Evolutionary conservation across 768 basidiomycete genomes (phyloP), one percentile per base, ranked within the genome.

Genomic region (Boletales sp.): DNA sequence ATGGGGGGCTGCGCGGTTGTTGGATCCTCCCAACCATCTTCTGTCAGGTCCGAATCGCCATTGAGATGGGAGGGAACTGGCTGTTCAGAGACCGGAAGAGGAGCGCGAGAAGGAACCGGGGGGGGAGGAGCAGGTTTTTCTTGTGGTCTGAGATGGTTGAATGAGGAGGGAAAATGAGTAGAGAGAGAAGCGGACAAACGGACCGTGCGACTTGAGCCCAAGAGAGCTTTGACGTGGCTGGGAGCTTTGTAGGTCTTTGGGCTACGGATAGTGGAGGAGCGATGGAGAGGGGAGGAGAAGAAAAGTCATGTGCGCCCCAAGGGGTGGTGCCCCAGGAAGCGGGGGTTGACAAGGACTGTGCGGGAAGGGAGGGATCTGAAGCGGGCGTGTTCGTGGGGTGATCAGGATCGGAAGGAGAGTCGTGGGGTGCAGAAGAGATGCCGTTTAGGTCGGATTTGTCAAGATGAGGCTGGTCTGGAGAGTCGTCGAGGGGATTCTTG

Each of bases 131-230:
- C 57, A 13, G 78, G 77, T 65, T 87, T 89, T 63, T 87, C 85
- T 57, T 86, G 82, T 19, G 79, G 77, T 47, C 85, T 88, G 54
- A 34, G 4, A 21, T 21, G 21, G 21, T 21, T 21, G 19, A 41
- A 44, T 31, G 25, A 21, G n/a, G 11, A 2, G 43, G 46, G 19
- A 57, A 49, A 40, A 21, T 30, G 5, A 8, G 15, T 5, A 15
- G 11, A 38, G 30, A 38, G 30, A 38, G 15, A 13, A 39, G 51
- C 43, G 30, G 25, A 21, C 51, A 53, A 28, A 34, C 48, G 25
- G 32, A 49, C 88, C 84, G 76, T 55, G 90, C 89, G 63, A 92
- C 76, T 60, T 92, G 86, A 8, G 90, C 90, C 89, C 89, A 92
- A 33, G 90, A 90, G 52, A 87, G 68, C 72, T 90, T 89, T 8